Evolutionary conservation across 1,284 basidiomycete genomes (phyloP).

Genomic region (Cryptococcus sp.): DNA sequence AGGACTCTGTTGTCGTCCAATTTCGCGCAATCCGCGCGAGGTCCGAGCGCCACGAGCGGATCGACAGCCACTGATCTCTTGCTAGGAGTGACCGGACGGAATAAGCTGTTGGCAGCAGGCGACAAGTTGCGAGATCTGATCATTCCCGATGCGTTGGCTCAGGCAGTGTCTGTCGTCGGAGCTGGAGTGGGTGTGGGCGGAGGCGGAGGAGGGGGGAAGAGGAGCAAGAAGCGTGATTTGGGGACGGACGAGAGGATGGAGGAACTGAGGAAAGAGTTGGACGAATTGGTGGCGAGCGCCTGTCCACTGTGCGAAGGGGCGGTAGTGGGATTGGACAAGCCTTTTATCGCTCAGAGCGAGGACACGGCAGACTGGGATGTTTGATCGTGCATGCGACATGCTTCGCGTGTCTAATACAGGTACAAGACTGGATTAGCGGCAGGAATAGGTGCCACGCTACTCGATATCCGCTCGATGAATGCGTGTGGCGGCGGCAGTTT

Average conservation of each 20-base stretch:
- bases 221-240: conserved; percentile 54
- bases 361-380: conserved; percentile 77
- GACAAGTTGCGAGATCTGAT: conserved; percentile 87
- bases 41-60: conserved; percentile 30
- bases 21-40: conserved; percentile 45
- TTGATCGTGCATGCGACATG: not conserved
- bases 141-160: conserved; percentile 82
- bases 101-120: conserved; percentile 81
- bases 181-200: conserved; percentile 43
- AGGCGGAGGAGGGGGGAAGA: conserved; percentile 59
- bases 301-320: conserved; percentile 89
- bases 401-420: no score
- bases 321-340: conserved; percentile 77
- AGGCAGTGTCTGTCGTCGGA: conserved; percentile 52
- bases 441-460: no score
- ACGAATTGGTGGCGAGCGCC: conserved; percentile 78
- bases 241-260: conserved; percentile 59
- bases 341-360: conserved; percentile 80
- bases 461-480: no score
- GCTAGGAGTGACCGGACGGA: conserved; percentile 61
- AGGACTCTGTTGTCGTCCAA: conserved; percentile 6
- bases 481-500: no score
- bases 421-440: no score
- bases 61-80: conserved; percentile 45
- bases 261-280: conserved; percentile 72